Percentiles rank a stretch among this genome's conserved stretches.
These are phyloP conservation scores for Nigrograna mackinnonii DNA, from an alignment of 2,329 filamentous ascomycete species.

Conservation along the genomic window DNA sequence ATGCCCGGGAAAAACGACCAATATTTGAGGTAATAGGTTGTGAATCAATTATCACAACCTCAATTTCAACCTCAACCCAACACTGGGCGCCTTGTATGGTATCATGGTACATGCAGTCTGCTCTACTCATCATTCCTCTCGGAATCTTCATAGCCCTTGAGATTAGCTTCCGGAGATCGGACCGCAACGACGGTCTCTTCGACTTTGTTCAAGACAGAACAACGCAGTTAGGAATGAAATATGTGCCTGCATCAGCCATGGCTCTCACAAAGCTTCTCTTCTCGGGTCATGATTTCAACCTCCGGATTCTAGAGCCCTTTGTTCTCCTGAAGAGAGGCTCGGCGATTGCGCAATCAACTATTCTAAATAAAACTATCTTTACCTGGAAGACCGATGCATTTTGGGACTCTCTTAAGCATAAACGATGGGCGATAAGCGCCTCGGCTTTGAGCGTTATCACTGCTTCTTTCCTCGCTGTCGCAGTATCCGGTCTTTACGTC, in stretches of 20 bases:
- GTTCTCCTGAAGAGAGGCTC: conserved; percentile 1
- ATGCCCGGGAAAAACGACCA: neutral
- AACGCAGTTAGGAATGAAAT: neutral
- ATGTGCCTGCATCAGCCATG: conserved; percentile 3
- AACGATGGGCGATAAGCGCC: neutral
- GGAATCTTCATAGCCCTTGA: neutral
- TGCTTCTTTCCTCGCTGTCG: conserved; percentile 2
- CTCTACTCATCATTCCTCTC: neutral
- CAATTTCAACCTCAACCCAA: neutral
- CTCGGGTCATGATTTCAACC: conserved; percentile 3
- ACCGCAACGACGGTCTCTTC: neutral
- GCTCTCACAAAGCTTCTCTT: conserved; percentile 3
- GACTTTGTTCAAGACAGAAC: neutral
- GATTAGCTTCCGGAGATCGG: neutral
- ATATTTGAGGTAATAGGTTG: neutral
- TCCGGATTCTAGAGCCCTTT: conserved; percentile 4
- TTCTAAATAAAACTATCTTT: conserved; percentile 4
- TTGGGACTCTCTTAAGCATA: neutral
- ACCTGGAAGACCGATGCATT: conserved; percentile 4
- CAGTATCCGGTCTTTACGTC: conserved; percentile 2
- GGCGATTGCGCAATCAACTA: neutral
- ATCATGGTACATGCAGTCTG: neutral
- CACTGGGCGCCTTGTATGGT: neutral
- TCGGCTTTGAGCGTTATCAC: conserved; percentile 1
- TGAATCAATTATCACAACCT: neutral